Evolutionary conservation across 176 grass and related monocot species (phyloP).

Genomic region (Eleusine coracana): DNA sequence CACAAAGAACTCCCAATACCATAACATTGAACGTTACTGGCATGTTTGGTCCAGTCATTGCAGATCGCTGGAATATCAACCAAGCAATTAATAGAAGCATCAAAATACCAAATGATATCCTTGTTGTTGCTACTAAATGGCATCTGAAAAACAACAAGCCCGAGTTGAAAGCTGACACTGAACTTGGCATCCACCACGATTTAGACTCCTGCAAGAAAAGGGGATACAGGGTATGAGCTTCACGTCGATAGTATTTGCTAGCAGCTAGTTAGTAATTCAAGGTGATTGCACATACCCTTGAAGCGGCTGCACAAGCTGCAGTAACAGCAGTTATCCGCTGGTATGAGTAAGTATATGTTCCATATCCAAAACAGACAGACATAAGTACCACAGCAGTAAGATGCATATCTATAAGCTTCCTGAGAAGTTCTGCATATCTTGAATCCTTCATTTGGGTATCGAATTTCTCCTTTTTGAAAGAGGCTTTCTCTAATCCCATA

Average conservation of each 20-base stretch:
- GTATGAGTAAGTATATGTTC: constrained; percentile 76
- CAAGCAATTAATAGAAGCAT: constrained; percentile 69
- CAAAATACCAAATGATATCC: constrained; percentile 67
- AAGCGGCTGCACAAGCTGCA: constrained; percentile 54
- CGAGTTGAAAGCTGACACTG: constrained; percentile 68
- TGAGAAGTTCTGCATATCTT: constrained; percentile 63
- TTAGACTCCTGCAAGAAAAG: constrained; percentile 62
- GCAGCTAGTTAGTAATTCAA: neutral
- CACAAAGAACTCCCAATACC: constrained; percentile 72
- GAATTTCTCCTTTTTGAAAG: constrained; percentile 85
- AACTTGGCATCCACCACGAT: constrained; percentile 86
- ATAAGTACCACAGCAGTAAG: constrained; percentile 80
- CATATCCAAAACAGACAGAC: constrained; percentile 75
- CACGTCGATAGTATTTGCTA: neutral
- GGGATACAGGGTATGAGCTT: constrained; percentile 10
- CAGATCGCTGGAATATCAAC: constrained; percentile 68
- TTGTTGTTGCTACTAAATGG: constrained; percentile 56
- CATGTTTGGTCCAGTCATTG: constrained; percentile 65
- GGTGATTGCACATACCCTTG: constrained; percentile 50
- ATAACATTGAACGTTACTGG: constrained; percentile 82
- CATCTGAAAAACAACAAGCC: constrained; percentile 64
- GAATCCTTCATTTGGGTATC: constrained; percentile 71
- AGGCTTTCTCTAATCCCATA: constrained; percentile 80
- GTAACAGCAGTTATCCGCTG: constrained; percentile 73
- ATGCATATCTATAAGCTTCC: constrained; percentile 78